These are phyloP conservation scores for Boletus smithii DNA, from an alignment of 1,284 basidiomycete genomes.

Conservation along the genomic window DNA sequence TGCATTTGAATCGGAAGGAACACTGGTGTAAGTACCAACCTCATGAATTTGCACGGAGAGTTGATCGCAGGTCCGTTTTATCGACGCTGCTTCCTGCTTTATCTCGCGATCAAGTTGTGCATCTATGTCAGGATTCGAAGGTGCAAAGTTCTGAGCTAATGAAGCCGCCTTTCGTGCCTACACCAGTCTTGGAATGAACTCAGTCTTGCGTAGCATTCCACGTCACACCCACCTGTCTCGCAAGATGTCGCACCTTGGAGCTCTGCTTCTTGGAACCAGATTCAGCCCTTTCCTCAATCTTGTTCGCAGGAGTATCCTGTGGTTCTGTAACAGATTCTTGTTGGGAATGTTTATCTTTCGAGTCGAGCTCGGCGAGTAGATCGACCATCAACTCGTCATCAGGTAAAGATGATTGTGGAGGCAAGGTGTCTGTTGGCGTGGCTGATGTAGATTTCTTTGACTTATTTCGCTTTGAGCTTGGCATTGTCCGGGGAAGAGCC, in stretches of 20 bases:
- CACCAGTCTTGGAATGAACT: conserved; percentile 6
- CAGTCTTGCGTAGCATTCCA: background rate
- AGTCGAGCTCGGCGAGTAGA: conserved; percentile 69
- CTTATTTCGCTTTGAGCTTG: conserved; percentile 48
- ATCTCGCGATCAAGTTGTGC: conserved; percentile 68
- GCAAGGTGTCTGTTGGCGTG: conserved; percentile 22
- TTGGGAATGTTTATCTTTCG: conserved; percentile 48
- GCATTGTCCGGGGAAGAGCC: conserved; percentile 30
- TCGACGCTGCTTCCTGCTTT: conserved; percentile 69
- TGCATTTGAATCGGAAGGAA: conserved; percentile 3
- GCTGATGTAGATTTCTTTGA: conserved; percentile 44
- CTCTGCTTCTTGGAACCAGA: conserved; percentile 51
- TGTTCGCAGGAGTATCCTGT: conserved; percentile 40
- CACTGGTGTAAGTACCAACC: conserved; percentile 41
- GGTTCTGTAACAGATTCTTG: conserved; percentile 49
- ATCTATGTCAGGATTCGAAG: conserved; percentile 60
- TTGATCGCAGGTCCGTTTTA: conserved; percentile 64
- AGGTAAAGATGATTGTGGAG: conserved; percentile 13
- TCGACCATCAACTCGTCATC: conserved; percentile 67
- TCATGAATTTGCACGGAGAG: conserved; percentile 69
- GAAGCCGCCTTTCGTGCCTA: conserved; percentile 78
- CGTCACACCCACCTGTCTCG: conserved; percentile 62
- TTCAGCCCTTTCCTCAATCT: conserved; percentile 40
- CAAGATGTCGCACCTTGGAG: conserved; percentile 70
- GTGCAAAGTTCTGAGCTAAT: conserved; percentile 56